Base-by-base conservation (phyloP, 2,329 filamentous ascomycete species). In the Onygena corvina region DNA sequence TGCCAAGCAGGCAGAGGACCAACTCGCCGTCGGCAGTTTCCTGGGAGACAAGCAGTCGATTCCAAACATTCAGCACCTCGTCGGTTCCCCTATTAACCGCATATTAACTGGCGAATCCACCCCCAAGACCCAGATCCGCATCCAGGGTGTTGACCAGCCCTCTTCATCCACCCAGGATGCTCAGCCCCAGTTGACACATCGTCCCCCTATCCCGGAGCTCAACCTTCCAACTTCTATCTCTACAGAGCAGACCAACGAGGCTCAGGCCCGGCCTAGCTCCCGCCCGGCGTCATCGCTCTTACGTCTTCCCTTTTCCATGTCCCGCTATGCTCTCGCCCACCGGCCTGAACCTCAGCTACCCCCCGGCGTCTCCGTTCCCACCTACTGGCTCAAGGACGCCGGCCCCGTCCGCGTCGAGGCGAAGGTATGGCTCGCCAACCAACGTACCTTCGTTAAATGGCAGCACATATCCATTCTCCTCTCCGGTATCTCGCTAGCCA, bases 361-460 rank as follows among this genome's bases (percentile, higher is more conserved):
- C 0, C 84, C 88, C 21, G 92, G 92, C 27, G 86, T 98, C n/a
- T 78, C 78, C 18, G 81, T 93, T 61, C 92, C 92, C 1, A 79
- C 77, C 6, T 76, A 80, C 56, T 93, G 90, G 81, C 86, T 98
- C 73, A 98, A 98, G 72, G 93, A 98, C 67, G 78, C 84, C 29
- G 90, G 92, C 2, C 85, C 88, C 30, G 77, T 96, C 56, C 84
- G 88, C 62, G 87, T 98, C 50, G 92, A 98, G 70, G 88, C 87
- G 53, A 98, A 98, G 69, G 90, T 98, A 25, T 98, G 92, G 90
- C 81, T 98, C 50, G 92, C 92, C 49, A 98, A 98, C 67, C 90
- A 98, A 70, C 83, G 92, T 53, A 98, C 92, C 0, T 98, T 95
- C 64, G 83, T 98, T 67, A 96, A 95, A 67, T 98, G 92, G 92